Percentiles rank a stretch among this genome's conserved stretches.
These are phyloP conservation scores for Naegleria lovaniensis DNA, from an alignment of 208 protist genomes.

Conservation along the genomic window DNA sequence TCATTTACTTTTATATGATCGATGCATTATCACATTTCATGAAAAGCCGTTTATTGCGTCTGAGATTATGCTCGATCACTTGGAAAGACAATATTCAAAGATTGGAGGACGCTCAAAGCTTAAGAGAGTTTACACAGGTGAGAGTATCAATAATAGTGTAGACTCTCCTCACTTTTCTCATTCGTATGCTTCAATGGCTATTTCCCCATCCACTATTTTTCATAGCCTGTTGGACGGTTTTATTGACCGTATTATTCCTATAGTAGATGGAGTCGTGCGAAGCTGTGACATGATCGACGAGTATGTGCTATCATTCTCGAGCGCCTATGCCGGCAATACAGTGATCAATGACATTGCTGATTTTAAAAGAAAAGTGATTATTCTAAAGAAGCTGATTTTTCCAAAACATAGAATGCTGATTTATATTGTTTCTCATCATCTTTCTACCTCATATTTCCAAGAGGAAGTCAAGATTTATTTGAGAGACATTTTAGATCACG, in stretches of 20 bases:
- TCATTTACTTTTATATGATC: background rate
- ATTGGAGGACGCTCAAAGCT: background rate
- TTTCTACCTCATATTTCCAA: background rate
- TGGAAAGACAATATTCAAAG: background rate
- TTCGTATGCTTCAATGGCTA: background rate
- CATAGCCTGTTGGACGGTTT: background rate
- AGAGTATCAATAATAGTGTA: background rate
- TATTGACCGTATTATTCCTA: background rate
- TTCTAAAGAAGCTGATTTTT: background rate
- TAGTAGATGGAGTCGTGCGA: background rate
- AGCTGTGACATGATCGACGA: background rate
- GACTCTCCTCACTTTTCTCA: background rate
- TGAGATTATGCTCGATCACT: background rate
- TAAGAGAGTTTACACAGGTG: background rate
- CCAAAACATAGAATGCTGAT: background rate
- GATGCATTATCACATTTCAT: background rate
- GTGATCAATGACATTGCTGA: background rate
- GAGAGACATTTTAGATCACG: conserved; percentile 13
- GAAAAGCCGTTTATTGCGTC: background rate
- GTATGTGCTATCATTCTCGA: background rate
- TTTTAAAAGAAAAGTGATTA: background rate
- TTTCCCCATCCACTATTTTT: background rate
- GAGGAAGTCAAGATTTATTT: background rate
- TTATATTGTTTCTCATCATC: background rate
- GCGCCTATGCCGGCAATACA: background rate